Evolutionary conservation across 441 rosid species (phyloP).

Genomic region (Daphne laureola): DNA sequence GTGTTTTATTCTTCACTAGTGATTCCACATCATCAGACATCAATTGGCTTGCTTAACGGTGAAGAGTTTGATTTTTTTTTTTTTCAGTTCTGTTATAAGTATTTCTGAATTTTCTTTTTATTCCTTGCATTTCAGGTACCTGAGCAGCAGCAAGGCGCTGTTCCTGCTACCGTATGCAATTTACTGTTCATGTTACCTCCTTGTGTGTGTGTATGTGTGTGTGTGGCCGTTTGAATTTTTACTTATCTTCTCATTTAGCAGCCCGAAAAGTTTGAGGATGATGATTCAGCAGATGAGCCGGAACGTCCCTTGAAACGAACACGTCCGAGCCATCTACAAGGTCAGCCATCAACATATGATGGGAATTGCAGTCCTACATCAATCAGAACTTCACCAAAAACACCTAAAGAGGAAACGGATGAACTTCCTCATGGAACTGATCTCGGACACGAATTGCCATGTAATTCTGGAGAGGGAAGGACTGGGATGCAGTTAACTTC

Average conservation of each 20-base stretch:
- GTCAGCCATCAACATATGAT: slow-evolving; percentile 18
- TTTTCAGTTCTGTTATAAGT: slow-evolving; percentile 6
- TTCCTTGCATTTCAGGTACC: slow-evolving; percentile 28
- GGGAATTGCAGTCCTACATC: slow-evolving; percentile 17
- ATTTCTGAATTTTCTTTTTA: slow-evolving; percentile 9
- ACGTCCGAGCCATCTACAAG: slow-evolving; percentile 44
- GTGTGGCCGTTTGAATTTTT: slow-evolving; percentile 5
- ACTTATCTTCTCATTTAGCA: slow-evolving; percentile 15
- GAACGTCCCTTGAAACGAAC: slow-evolving; percentile 63
- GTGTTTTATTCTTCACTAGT: too few species aligned
- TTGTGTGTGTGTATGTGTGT: background rate
- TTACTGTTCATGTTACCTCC: slow-evolving; percentile 5
- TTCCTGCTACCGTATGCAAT: slow-evolving; percentile 25
- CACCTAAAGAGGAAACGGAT: slow-evolving; percentile 30
- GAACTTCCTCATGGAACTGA: slow-evolving; percentile 10
- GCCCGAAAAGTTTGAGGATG: slow-evolving; percentile 42
- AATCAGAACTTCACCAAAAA: slow-evolving; percentile 20
- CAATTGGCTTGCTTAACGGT: background rate
- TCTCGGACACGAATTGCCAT: background rate
- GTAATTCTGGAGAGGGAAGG: slow-evolving; percentile 9
- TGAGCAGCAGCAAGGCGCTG: slow-evolving; percentile 20
- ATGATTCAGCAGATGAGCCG: slow-evolving; percentile 34
- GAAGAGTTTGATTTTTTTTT: background rate
- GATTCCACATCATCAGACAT: too few species aligned
- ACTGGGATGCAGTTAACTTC: slow-evolving; percentile 6